Conservation (phyloP, 768 basidiomycete species). For the Termitomyces sp. region DNA sequence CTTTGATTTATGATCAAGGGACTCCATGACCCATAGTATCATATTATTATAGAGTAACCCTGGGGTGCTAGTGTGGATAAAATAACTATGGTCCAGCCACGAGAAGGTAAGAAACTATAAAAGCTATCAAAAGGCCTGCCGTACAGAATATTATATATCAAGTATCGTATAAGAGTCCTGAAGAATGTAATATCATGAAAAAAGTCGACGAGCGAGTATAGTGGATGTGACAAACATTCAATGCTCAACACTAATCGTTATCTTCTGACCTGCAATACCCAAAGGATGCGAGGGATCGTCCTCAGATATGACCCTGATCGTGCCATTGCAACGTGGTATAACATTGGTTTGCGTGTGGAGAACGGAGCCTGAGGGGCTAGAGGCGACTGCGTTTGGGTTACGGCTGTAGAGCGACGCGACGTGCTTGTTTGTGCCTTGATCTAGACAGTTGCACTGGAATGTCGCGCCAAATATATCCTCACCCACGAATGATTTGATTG, state of each 20-base stretch:
- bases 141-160: neutral
- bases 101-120: neutral
- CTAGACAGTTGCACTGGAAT: neutral
- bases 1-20: too few species aligned
- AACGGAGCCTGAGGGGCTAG: neutral
- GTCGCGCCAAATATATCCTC: neutral
- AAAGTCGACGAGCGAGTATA: neutral
- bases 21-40: neutral
- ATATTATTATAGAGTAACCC: neutral
- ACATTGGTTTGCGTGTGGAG: neutral
- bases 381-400: neutral
- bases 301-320: constrained; percentile 15
- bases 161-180: neutral
- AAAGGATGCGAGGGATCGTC: constrained; percentile 21
- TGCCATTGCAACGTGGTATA: constrained; percentile 17
- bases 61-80: neutral
- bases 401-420: neutral
- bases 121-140: neutral
- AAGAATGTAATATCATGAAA: neutral
- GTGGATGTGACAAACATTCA: neutral
- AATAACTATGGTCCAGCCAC: neutral
- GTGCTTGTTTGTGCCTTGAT: neutral
- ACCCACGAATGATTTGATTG: neutral
- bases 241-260: constrained; percentile 18
- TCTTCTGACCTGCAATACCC: constrained; percentile 21